Evolutionary conservation across 768 basidiomycete species (phyloP).

Genomic region (Solioccasus polychromus): DNA sequence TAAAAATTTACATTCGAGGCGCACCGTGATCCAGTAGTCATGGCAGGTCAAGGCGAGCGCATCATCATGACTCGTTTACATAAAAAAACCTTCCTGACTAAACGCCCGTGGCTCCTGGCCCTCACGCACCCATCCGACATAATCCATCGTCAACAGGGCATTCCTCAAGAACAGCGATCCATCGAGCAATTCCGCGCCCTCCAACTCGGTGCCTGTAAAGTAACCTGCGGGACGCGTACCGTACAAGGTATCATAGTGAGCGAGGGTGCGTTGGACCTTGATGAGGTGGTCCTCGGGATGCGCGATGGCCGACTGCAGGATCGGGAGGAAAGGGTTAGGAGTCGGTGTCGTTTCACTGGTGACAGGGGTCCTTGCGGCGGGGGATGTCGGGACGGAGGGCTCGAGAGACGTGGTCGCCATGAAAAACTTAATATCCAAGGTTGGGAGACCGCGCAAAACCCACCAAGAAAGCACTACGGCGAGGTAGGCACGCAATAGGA

Average conservation of each 20-base stretch:
- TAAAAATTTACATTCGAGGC: no score
- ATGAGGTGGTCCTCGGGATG: slow-evolving; percentile 34
- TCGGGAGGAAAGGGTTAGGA: slow-evolving; percentile 39
- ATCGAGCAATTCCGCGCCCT: slow-evolving; percentile 32
- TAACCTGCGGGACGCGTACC: slow-evolving; percentile 26
- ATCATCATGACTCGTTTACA: neutral
- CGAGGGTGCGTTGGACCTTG: slow-evolving; percentile 34
- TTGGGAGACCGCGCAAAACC: slow-evolving; percentile 29
- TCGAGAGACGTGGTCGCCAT: slow-evolving; percentile 25
- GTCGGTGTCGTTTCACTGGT: slow-evolving; percentile 13
- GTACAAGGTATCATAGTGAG: slow-evolving; percentile 33
- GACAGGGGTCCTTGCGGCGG: neutral
- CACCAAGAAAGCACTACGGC: slow-evolving; percentile 25
- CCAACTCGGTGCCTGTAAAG: slow-evolving; percentile 28
- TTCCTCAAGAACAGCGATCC: slow-evolving; percentile 35
- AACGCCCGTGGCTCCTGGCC: slow-evolving; percentile 28
- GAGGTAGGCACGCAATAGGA: slow-evolving; percentile 32
- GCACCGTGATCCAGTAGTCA: no score
- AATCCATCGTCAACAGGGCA: slow-evolving; percentile 30
- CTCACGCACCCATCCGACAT: slow-evolving; percentile 40
- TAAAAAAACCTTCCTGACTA: slow-evolving; percentile 27
- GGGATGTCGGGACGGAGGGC: slow-evolving; percentile 6
- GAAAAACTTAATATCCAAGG: slow-evolving; percentile 30
- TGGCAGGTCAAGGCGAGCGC: no score
- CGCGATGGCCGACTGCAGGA: slow-evolving; percentile 37